These are phyloP conservation scores for Gossypium arboreum DNA, from an alignment of 345 rosid genomes.

Conservation along the genomic window DNA sequence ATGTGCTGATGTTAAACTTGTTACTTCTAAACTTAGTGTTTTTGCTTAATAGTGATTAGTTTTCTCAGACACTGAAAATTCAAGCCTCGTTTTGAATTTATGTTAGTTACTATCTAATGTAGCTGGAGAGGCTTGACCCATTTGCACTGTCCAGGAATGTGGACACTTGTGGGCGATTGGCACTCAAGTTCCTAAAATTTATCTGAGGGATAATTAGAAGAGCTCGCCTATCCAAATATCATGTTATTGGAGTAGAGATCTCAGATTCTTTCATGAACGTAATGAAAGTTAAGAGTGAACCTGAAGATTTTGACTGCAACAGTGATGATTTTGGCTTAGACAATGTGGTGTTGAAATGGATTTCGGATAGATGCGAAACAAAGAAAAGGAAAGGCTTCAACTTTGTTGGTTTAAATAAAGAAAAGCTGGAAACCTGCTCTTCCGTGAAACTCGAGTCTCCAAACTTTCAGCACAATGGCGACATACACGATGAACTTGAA, in stretches of 20 bases:
- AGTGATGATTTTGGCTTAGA: constrained; percentile 24
- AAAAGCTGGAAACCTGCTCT: constrained; percentile 14
- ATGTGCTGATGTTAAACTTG: not conserved
- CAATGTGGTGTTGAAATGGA: constrained; percentile 44
- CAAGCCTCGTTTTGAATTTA: constrained; percentile 20
- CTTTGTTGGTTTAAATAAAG: constrained; percentile 16
- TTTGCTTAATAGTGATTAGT: no score
- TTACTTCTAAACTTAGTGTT: not conserved
- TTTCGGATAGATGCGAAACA: constrained; percentile 45
- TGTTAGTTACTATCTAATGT: no score
- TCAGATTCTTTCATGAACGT: constrained; percentile 13
- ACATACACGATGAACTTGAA: constrained; percentile 36
- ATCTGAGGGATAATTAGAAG: constrained; percentile 25
- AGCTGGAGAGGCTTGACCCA: constrained; percentile 11
- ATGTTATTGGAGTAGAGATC: constrained; percentile 24
- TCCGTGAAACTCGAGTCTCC: constrained; percentile 21
- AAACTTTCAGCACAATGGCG: constrained; percentile 22
- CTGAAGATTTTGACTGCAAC: constrained; percentile 19
- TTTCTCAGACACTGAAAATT: not conserved
- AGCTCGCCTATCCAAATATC: constrained; percentile 19
- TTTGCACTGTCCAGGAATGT: constrained; percentile 33
- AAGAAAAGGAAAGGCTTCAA: constrained; percentile 48
- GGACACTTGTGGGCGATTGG: constrained; percentile 33
- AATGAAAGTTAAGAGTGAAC: constrained; percentile 10
- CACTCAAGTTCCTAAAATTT: constrained; percentile 15